Conservation (phyloP, 148 eudicot genomes). For the Silene latifolia region DNA sequence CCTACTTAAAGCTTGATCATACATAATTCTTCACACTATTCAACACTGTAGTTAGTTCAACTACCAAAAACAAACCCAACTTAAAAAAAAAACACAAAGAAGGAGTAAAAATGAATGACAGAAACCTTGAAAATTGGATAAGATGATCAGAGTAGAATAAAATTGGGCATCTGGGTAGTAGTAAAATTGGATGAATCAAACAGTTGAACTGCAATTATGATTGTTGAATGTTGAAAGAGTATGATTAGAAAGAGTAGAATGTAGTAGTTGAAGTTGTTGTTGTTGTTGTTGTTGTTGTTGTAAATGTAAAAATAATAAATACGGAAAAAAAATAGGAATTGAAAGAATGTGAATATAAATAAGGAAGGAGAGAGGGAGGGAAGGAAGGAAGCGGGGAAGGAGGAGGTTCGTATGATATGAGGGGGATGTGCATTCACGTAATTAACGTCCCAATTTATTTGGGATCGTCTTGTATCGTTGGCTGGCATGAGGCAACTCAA, state of each 20-base stretch:
- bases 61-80: conserved; percentile 14
- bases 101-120: neutral
- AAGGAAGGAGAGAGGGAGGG: neutral
- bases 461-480: conserved; percentile 11
- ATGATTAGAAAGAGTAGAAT: neutral
- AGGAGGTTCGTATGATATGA: conserved; percentile 27
- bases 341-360: neutral
- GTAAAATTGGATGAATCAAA: conserved; percentile 1
- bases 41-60: conserved; percentile 27
- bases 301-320: neutral
- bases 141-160: neutral
- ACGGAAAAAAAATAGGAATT: neutral
- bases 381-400: neutral
- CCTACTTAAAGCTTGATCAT: no score
- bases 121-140: neutral
- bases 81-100: neutral
- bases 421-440: conserved; percentile 13
- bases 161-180: conserved; percentile 17
- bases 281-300: no score
- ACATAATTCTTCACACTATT: neutral
- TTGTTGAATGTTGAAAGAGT: neutral
- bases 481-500: conserved; percentile 4
- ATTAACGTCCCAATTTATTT: conserved; percentile 24
- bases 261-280: neutral
- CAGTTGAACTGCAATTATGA: conserved; percentile 11